Conservation (phyloP, 2,329 filamentous ascomycete species). For the Scedosporium apiospermum region DNA sequence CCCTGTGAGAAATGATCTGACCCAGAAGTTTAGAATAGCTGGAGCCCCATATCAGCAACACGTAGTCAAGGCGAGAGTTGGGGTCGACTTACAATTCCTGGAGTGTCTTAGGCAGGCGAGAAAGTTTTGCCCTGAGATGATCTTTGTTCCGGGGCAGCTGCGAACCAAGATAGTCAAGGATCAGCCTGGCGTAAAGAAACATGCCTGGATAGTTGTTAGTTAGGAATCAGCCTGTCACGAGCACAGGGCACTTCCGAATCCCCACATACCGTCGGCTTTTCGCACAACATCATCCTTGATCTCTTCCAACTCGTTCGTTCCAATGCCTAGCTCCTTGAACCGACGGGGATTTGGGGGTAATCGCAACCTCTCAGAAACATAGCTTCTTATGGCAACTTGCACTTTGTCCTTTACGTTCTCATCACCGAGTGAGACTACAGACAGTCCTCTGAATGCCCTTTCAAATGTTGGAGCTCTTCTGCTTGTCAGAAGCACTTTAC, state of each 20-base stretch:
- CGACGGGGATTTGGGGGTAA: background rate
- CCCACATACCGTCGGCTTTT: constrained; percentile 17
- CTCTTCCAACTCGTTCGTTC: constrained; percentile 8
- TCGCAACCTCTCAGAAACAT: constrained; percentile 11
- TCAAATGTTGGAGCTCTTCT: background rate
- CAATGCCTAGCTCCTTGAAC: constrained; percentile 12
- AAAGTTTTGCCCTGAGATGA: constrained; percentile 15
- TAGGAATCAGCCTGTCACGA: background rate
- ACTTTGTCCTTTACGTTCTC: constrained; percentile 14
- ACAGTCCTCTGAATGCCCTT: constrained; percentile 11
- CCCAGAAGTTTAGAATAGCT: constrained; percentile 21
- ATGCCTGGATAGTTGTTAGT: constrained; percentile 17
- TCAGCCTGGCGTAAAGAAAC: constrained; percentile 25
- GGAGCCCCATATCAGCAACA: background rate
- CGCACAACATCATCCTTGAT: constrained; percentile 11
- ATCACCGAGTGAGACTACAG: constrained; percentile 16
- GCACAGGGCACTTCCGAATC: background rate
- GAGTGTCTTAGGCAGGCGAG: constrained; percentile 14
- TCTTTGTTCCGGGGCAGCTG: constrained; percentile 18
- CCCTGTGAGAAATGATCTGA: constrained; percentile 14
- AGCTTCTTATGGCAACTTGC: constrained; percentile 13
- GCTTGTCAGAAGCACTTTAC: constrained; percentile 4
- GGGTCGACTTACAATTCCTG: constrained; percentile 15
- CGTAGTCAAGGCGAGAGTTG: background rate
- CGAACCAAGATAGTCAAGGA: constrained; percentile 20